phyloP scores from a whole-genome alignment of 2,329 filamentous ascomycete species.

The Dactylellina leptospora region DNA sequence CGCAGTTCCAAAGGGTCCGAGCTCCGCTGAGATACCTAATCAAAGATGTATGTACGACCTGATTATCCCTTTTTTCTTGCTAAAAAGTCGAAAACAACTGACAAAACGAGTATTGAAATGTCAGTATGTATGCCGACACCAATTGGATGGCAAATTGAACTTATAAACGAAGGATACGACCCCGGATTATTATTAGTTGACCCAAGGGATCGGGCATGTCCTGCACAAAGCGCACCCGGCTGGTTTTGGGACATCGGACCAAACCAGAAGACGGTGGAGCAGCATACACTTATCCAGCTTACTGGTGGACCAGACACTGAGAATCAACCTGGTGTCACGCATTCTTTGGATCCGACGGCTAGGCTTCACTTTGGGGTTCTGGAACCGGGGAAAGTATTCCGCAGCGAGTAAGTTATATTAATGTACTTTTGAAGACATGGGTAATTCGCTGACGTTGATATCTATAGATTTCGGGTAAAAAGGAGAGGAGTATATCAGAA shows the following conservation, averaged over 20 bases:
- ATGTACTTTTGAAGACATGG: neutral
- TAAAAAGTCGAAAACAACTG: neutral
- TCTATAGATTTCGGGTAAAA: slow-evolving; percentile 29
- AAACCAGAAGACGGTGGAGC: slow-evolving; percentile 4
- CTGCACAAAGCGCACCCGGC: slow-evolving; percentile 2
- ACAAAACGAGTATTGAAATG: neutral
- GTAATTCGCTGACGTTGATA: neutral
- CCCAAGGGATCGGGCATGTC: slow-evolving; percentile 6
- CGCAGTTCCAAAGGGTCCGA: slow-evolving; percentile 2
- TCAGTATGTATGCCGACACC: slow-evolving; percentile 18
- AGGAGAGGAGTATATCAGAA: slow-evolving; percentile 20
- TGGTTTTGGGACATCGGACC: slow-evolving; percentile 33
- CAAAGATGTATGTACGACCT: slow-evolving; percentile 10
- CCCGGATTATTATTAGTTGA: slow-evolving; percentile 5
- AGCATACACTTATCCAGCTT: slow-evolving; percentile 34
- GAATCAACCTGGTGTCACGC: slow-evolving; percentile 13
- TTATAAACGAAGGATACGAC: neutral
- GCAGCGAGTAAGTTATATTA: slow-evolving; percentile 19
- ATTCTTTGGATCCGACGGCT: neutral
- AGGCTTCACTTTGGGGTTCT: slow-evolving; percentile 12
- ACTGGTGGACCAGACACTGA: slow-evolving; percentile 9
- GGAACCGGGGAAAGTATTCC: slow-evolving; percentile 5
- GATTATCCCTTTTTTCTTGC: neutral
- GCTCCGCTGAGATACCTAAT: slow-evolving; percentile 5
- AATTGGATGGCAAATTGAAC: neutral